Conservation (phyloP, 164 flowering plant genomes). For the Macadamia tetraphylla region DNA sequence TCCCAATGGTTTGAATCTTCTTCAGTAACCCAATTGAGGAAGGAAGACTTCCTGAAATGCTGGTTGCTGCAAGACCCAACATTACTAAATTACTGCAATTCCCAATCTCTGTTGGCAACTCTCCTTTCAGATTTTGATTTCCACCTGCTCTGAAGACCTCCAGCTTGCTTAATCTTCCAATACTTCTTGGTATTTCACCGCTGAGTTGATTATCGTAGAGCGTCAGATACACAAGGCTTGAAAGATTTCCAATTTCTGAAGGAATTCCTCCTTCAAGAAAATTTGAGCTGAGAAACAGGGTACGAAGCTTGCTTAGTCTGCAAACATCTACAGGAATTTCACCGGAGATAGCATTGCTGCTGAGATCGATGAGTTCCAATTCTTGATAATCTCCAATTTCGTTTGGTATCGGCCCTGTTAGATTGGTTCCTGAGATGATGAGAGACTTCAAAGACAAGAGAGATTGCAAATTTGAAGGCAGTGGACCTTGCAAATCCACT, state of each 20-base stretch:
- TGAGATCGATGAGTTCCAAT: constrained; percentile 50
- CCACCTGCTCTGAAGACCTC: constrained; percentile 77
- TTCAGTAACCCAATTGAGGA: constrained; percentile 59
- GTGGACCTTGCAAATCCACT: constrained; percentile 55
- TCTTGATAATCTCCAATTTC: constrained; percentile 53
- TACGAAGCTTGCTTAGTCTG: constrained; percentile 46
- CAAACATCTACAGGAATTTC: constrained; percentile 71
- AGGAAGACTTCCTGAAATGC: constrained; percentile 77
- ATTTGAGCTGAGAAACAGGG: constrained; percentile 57
- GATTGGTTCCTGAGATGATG: constrained; percentile 56
- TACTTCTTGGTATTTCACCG: constrained; percentile 69
- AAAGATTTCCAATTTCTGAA: constrained; percentile 53
- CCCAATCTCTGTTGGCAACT: constrained; percentile 77
- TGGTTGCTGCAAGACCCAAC: constrained; percentile 85
- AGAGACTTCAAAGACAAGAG: constrained; percentile 53
- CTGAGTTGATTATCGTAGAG: constrained; percentile 70
- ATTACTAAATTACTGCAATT: constrained; percentile 61
- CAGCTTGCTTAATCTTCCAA: constrained; percentile 53
- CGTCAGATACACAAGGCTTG: constrained; percentile 43
- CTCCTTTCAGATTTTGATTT: constrained; percentile 77
- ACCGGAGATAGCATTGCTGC: constrained; percentile 67
- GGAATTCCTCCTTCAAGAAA: constrained; percentile 66
- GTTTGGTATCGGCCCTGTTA: constrained; percentile 71
- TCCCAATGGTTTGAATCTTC: constrained; percentile 64
- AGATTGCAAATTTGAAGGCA: constrained; percentile 69